These are phyloP conservation scores for Globisporangium abappressorium DNA, from an alignment of 352 stramenopile genomes.

Conservation along the genomic window DNA sequence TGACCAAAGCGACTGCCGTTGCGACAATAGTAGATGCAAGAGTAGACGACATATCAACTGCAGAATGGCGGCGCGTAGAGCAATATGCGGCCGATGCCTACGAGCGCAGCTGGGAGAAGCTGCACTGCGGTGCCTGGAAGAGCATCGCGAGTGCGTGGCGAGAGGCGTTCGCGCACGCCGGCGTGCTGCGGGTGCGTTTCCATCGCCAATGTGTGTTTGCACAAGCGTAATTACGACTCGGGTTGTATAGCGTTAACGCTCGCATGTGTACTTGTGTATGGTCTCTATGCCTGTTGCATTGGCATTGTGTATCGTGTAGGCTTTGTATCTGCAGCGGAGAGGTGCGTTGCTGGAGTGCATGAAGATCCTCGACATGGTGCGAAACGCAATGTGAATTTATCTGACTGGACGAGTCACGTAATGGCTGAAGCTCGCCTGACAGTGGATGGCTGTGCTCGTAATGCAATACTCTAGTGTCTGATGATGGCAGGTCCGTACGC, in stretches of 20 bases:
- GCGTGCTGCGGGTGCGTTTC: slow-evolving; percentile 41
- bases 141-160: slow-evolving; percentile 51
- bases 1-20: neutral
- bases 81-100: slow-evolving; percentile 34
- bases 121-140: slow-evolving; percentile 79
- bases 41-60: neutral
- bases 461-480: slow-evolving; percentile 29
- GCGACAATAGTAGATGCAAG: neutral
- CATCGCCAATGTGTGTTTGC: neutral
- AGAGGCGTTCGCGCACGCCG: slow-evolving; percentile 53
- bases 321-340: slow-evolving; percentile 28
- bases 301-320: slow-evolving; percentile 16
- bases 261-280: neutral
- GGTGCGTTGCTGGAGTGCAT: slow-evolving; percentile 31
- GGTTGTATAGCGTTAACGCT: neutral
- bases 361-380: slow-evolving; percentile 61
- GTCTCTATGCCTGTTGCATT: neutral
- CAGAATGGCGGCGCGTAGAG: slow-evolving; percentile 4
- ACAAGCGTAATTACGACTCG: neutral
- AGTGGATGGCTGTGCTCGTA: neutral
- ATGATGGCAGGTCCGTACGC: slow-evolving; percentile 75
- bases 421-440: neutral
- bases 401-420: neutral
- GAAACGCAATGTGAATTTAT: neutral
- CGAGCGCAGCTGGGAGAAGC: slow-evolving; percentile 63